Evolutionary conservation across 176 grass and related monocot species (phyloP), one percentile per base, ranked within the genome.

Genomic region (Oryza nivara): DNA sequence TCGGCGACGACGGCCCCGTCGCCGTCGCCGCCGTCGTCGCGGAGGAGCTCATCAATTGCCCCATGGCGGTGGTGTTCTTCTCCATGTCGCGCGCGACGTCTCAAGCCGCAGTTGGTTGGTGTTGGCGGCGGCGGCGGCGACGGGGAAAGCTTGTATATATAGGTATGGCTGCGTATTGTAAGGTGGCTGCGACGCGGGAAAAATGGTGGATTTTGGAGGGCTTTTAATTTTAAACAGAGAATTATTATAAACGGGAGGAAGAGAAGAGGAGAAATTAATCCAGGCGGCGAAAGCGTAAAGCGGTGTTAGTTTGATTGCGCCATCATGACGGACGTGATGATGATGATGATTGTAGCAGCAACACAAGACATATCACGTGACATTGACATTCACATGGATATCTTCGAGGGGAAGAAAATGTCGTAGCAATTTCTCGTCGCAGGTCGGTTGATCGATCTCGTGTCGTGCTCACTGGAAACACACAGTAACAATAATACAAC

Each of bases 1-100:
- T 94, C 25, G 90, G 74, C 73, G 77, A 74, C 0, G 81, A 56
- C 68, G 11, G 76, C 35, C 79, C 30, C 6, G 23, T 19, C 32
- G 41, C 1, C 1, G 68, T n/a, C 7, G 41, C 1, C 26, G 26
- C 26, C 26, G 26, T 26, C 1, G 68, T n/a, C 8, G 66, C 5
- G 26, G 20, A 11, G 11, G 73, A 67, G 32, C 49, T 43, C 13
- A 69, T 43, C 10, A 69, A 23, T 0, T 47, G 38, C 10, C 65
- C 66, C 16, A 5, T 11, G 15, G 16, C 56, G n/a, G 8, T 11
- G 15, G 16, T 56, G 41, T 12, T 5, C 65, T 47, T 73, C 0
- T 84, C 76, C 87, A 84, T 84, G 68, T 15, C 15, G 47, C 47
- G 47, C 48, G 47, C 43, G 9, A 45, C 7, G 43, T 45, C 43